Percentiles rank a stretch among this genome's conserved stretches.
Evolutionary conservation across 768 basidiomycete species (phyloP).

Genomic region (Mycena galopus): DNA sequence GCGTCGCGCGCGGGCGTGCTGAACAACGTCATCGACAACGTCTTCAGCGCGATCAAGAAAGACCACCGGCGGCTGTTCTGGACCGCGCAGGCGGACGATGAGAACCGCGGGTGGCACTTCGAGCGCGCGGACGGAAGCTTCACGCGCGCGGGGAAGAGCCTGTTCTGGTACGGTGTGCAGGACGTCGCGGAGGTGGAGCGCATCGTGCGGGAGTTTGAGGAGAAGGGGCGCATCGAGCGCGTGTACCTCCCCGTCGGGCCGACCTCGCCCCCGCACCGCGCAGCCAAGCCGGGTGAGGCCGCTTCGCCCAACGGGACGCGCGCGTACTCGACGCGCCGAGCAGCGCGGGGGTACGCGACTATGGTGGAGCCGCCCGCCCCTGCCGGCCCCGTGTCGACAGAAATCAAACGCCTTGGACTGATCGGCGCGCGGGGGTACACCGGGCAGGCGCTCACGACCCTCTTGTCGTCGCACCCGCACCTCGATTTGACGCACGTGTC

Average conservation of each 20-base stretch:
- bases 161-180: conserved; percentile 98
- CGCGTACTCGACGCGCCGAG: conserved; percentile 70
- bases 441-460: conserved; percentile 88
- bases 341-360: conserved; percentile 86
- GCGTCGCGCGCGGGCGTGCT: conserved; percentile 89
- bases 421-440: conserved; percentile 98
- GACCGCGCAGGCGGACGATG: conserved; percentile 97
- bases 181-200: conserved; percentile 93
- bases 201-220: conserved; percentile 80
- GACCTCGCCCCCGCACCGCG: conserved; percentile 69
- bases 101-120: conserved; percentile 98
- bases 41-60: conserved; percentile 96
- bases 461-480: conserved; percentile 91
- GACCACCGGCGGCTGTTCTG: conserved; percentile 95
- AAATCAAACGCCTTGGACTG: conserved; percentile 90
- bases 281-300: conserved; percentile 35
- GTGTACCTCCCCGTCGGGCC: conserved; percentile 92
- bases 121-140: conserved; percentile 98
- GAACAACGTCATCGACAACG: conserved; percentile 97
- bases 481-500: conserved; percentile 95
- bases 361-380: conserved; percentile 54
- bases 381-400: conserved; percentile 57
- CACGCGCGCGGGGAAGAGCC: conserved; percentile 90
- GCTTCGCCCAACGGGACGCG: conserved; percentile 57
- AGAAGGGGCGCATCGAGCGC: conserved; percentile 86